Percentiles rank a stretch among this genome's conserved stretches.
Conservation (phyloP, 1,284 basidiomycete species). For the Wallemia hederae region DNA sequence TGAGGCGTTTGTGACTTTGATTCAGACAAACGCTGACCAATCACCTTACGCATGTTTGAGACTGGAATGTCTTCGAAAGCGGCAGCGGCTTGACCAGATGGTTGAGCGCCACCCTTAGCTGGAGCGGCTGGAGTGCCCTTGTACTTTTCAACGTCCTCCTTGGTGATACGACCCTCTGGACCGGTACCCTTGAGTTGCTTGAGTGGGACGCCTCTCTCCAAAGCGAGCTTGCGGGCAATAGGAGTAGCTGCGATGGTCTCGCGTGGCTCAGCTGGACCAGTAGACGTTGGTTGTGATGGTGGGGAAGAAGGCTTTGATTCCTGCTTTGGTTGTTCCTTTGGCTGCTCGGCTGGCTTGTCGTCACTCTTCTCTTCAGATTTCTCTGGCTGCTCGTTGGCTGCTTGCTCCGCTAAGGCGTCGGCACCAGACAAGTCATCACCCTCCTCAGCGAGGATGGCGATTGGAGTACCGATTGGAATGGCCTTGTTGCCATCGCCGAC, state of each 20-base stretch:
- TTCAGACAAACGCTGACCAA: slow-evolving; percentile 66
- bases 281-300: neutral
- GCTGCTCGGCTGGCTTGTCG: neutral
- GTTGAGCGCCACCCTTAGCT: slow-evolving; percentile 18
- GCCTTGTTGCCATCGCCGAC: slow-evolving; percentile 60
- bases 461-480: slow-evolving; percentile 53
- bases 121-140: slow-evolving; percentile 20
- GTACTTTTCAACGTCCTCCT: slow-evolving; percentile 78
- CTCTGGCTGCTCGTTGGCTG: neutral
- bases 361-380: neutral
- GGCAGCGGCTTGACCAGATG: slow-evolving; percentile 18
- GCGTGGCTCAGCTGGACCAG: neutral
- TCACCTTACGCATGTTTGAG: slow-evolving; percentile 78
- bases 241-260: slow-evolving; percentile 63
- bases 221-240: slow-evolving; percentile 81
- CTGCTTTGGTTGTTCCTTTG: neutral
- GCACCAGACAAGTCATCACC: slow-evolving; percentile 55
- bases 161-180: slow-evolving; percentile 73
- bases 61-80: slow-evolving; percentile 77
- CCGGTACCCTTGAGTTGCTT: slow-evolving; percentile 76
- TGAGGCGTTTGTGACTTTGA: slow-evolving; percentile 86
- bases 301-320: neutral
- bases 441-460: slow-evolving; percentile 73
- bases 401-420: neutral
- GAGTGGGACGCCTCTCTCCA: slow-evolving; percentile 79